Evolutionary conservation across 306 rosid genomes (phyloP), one percentile per base, ranked within the genome.

Genomic region (Hippophae rhamnoides): DNA sequence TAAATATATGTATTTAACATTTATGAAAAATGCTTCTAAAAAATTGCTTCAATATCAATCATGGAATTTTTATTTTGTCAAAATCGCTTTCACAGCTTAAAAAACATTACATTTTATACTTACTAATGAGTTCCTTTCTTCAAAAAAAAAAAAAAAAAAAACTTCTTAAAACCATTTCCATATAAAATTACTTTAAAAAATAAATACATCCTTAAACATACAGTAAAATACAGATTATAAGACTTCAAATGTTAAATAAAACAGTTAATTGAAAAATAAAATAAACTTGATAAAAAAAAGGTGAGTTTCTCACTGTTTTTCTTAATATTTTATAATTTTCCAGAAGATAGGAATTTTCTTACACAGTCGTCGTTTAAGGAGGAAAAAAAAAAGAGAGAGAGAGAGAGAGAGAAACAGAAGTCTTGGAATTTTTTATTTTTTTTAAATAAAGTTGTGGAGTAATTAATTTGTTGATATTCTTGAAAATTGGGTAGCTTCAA

Each of bases 271-370:
- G 48, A 48, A 8, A 12, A 45, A 45, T 9, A 45, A 45, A 10
- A 44, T 7, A 5, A 5, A 44, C 2, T 1, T 7, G 7, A 5
- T 7, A 0, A 45, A 45, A 45, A 45, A 45, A 45, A 48, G 78
- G 75, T 74, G 49, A 62, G 66, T 62, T 38, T 44, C 64, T 46
- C 41, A 49, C 41, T 6, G 23, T 46, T 6, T 68, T 52, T 57
- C 45, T 25, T 57, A 47, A 31, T 65, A 57, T 40, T 62, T 66
- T 41, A 59, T 47, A 58, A 54, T 54, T 50, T 73, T 78, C 84
- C 79, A 60, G 73, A 80, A 75, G 65, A 54, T 60, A 13, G 43
- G 54, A 45, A 44, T 7, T 51, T 54, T 51, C 46, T 55, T 25
- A 10, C 57, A 18, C 13, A 10, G 12, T 56, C 23, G 52, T 9